Evolutionary conservation across 2,329 filamentous ascomycete genomes (phyloP).

Genomic region (Trichoderma simmonsii): DNA sequence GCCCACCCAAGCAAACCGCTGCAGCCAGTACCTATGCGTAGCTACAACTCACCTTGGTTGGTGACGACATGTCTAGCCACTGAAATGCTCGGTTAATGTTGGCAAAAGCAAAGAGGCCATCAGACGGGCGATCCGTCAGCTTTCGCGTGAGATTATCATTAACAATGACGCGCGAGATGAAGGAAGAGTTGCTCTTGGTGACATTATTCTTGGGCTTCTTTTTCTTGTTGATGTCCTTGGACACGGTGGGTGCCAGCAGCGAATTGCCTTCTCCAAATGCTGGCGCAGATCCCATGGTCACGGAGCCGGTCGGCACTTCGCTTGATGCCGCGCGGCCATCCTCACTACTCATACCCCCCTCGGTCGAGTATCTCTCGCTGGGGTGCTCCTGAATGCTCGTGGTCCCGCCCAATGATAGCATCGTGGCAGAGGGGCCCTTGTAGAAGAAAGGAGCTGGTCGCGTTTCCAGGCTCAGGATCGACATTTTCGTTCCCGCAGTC

Average conservation of each 20-base stretch:
- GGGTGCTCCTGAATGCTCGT: slow-evolving; percentile 61
- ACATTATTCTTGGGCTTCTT: slow-evolving; percentile 98
- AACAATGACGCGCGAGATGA: slow-evolving; percentile 93
- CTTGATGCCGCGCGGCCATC: slow-evolving; percentile 55
- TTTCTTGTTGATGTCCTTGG: slow-evolving; percentile 74
- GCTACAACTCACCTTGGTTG: slow-evolving; percentile 54
- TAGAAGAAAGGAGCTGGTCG: slow-evolving; percentile 55
- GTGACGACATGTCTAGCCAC: slow-evolving; percentile 85
- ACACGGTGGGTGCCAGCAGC: slow-evolving; percentile 59
- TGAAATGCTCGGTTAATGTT: slow-evolving; percentile 95
- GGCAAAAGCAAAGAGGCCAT: slow-evolving; percentile 85
- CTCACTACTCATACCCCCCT: slow-evolving; percentile 57
- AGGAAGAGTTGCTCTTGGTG: slow-evolving; percentile 96
- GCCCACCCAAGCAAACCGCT: not conserved
- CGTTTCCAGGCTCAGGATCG: slow-evolving; percentile 69
- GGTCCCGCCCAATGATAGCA: slow-evolving; percentile 43
- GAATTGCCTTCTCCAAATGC: slow-evolving; percentile 86
- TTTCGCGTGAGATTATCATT: slow-evolving; percentile 79
- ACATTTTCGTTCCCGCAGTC: slow-evolving; percentile 78
- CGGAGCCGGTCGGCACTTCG: slow-evolving; percentile 42
- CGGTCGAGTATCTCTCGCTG: slow-evolving; percentile 59
- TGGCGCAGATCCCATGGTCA: slow-evolving; percentile 50
- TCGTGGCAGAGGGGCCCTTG: slow-evolving; percentile 50
- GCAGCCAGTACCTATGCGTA: not conserved
- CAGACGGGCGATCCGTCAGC: slow-evolving; percentile 70